A percentile compares a stretch with the other conserved stretches of the same genome.
Conservation (phyloP, 164 flowering plant genomes). For the Stephania yunnanensis region DNA sequence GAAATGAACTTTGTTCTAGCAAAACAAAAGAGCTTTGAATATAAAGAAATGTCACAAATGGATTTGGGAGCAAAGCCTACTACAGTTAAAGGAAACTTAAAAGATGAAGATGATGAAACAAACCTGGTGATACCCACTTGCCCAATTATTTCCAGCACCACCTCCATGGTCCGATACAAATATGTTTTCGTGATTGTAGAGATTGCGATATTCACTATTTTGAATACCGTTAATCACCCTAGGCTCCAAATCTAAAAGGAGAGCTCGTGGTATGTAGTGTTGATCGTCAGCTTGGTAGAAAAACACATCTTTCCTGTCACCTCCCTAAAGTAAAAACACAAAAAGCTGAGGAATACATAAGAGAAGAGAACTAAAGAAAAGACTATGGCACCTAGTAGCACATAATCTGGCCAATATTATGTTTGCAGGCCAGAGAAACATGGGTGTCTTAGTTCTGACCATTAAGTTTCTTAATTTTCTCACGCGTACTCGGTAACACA, state of each 20-base stretch:
- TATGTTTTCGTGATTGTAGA: constrained; percentile 93
- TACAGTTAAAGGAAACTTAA: too few species aligned
- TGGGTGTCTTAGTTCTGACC: too few species aligned
- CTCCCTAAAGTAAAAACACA: constrained; percentile 58
- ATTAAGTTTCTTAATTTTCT: too few species aligned
- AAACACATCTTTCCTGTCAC: constrained; percentile 97
- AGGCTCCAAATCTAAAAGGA: constrained; percentile 93
- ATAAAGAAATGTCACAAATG: neutral
- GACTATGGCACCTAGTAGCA: constrained; percentile 29
- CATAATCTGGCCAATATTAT: too few species aligned
- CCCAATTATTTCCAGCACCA: constrained; percentile 99
- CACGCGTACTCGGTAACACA: too few species aligned
- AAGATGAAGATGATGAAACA: constrained; percentile 2
- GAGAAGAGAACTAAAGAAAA: neutral
- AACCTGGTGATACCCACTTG: constrained; percentile 88
- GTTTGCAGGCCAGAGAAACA: too few species aligned
- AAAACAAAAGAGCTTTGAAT: neutral
- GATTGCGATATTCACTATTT: constrained; percentile 87
- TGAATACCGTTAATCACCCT: constrained; percentile 97
- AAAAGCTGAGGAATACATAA: neutral
- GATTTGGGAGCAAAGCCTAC: neutral
- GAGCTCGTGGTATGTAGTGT: constrained; percentile 93
- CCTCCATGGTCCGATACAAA: constrained; percentile 94
- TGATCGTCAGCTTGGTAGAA: constrained; percentile 99
- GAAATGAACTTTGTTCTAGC: too few species aligned